Percentiles rank a stretch among this genome's conserved stretches.
These are phyloP conservation scores for Penicillium roqueforti DNA, from an alignment of 495 filamentous ascomycete species.

Conservation along the genomic window DNA sequence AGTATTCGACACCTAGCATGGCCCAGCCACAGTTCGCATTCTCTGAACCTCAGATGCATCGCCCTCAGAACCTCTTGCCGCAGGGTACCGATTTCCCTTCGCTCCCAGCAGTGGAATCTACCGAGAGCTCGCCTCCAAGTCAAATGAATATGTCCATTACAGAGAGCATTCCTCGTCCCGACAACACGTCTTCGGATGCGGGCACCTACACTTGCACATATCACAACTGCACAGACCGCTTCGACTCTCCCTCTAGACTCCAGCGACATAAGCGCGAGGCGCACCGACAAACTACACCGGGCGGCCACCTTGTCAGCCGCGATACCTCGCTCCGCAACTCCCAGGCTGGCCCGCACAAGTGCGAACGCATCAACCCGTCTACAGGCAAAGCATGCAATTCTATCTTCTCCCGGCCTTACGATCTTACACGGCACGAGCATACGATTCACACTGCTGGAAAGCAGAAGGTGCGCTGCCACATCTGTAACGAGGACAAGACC, in stretches of 20 bases:
- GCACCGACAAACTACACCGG: conserved; percentile 63
- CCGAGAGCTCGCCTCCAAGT: conserved; percentile 33
- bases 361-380: conserved; percentile 88
- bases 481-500: conserved; percentile 96
- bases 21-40: conserved; percentile 28
- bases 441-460: conserved; percentile 95
- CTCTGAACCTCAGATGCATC: conserved; percentile 56
- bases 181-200: conserved; percentile 63
- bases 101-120: conserved; percentile 63
- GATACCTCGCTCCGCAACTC: conserved; percentile 63
- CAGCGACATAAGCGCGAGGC: conserved; percentile 95
- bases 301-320: conserved; percentile 37
- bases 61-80: conserved; percentile 35
- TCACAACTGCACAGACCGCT: conserved; percentile 82
- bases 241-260: conserved; percentile 78
- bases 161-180: conserved; percentile 49
- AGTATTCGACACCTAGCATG: conserved; percentile 30
- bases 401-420: conserved; percentile 95
- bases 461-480: conserved; percentile 89
- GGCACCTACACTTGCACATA: conserved; percentile 96
- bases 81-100: conserved; percentile 58
- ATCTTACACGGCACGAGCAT: conserved; percentile 94
- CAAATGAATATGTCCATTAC: conserved; percentile 29
- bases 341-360: conserved; percentile 85
- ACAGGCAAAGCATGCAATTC: conserved; percentile 96